Evolutionary conservation across 805 yeast species (phyloP).

Genomic region (Candida maesae): DNA sequence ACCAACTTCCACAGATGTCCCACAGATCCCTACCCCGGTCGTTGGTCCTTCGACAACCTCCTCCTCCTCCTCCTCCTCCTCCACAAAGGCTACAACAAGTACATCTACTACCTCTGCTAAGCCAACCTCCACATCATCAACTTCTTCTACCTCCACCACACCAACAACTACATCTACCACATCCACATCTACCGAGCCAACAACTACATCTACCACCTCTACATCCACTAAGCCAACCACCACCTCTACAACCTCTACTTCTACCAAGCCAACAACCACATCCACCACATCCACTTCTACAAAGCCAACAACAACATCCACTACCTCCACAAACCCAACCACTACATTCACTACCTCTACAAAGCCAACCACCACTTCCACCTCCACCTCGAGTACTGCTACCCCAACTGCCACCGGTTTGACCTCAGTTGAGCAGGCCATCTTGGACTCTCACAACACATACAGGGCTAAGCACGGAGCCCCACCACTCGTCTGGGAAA

Average conservation of each 20-base stretch:
- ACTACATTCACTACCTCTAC: slow-evolving; percentile 4
- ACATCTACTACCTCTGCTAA: not conserved
- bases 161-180: not conserved
- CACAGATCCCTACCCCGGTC: too few species aligned
- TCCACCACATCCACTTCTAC: slow-evolving; percentile 8
- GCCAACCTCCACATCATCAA: not conserved
- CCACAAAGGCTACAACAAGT: not conserved
- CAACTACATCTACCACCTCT: slow-evolving; percentile 1
- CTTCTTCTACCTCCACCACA: slow-evolving; percentile 4
- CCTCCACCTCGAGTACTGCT: slow-evolving; percentile 14
- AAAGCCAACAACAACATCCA: slow-evolving; percentile 6
- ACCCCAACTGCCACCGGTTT: slow-evolving; percentile 20
- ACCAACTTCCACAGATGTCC: too few species aligned
- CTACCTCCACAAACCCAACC: slow-evolving; percentile 8
- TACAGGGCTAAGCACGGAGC: slow-evolving; percentile 46
- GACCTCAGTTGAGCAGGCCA: slow-evolving; percentile 33
- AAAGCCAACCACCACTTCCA: slow-evolving; percentile 8
- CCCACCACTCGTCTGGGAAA: slow-evolving; percentile 46
- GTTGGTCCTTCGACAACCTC: too few species aligned
- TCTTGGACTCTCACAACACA: slow-evolving; percentile 48
- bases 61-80: too few species aligned
- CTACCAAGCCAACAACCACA: slow-evolving; percentile 1
- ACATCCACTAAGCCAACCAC: not conserved
- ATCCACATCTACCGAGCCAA: not conserved
- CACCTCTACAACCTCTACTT: slow-evolving; percentile 2